Evolutionary conservation across 2,329 filamentous ascomycete species (phyloP), one percentile per base, ranked within the genome.

Genomic region (Hymenoscyphus fraxineus): DNA sequence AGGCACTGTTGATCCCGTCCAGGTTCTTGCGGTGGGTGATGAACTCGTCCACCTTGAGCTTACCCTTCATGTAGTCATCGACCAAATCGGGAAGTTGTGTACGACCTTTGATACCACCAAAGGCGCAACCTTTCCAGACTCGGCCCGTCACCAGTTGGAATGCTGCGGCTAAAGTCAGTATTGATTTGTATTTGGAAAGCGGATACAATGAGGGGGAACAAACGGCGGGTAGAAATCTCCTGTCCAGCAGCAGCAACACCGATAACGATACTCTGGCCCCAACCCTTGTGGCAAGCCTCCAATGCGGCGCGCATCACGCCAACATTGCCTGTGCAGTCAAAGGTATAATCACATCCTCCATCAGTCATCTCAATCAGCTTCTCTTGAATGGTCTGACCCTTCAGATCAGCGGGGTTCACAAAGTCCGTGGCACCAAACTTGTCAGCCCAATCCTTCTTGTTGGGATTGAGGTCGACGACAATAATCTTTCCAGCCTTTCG

Each of bases 101-200:
- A 75, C 95, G 93, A 72, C 95, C 95, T 85, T 98, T 99, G 84
- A 99, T 93, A 73, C 95, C 95, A 72, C 95, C 95, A 75, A 99
- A 99, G 19, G 95, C 95, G 77, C 94, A 98, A 62, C 95, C 95
- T 82, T 91, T 96, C 95, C 95, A 99, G 66, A 96, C 91, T 77
- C 95, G 93, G 66, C 95, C 95, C 56, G 95, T 99, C 72, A 99
- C 95, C 68, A 99, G 88, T 83, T 98, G 95, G 89, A 99, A 99
- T 77, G 95, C 92, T 96, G 71, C 35, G 63, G 65, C 9, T 51
- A 69, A 59, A 59, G 65, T 63, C 62, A 63, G 62, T 61, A 62
- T 61, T 61, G 59, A 58, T 41, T 13, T 41, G 38, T 58, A 58
- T 47, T 10, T 41, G 38, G 58, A 35, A 41, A 67, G 35, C 13